Evolutionary conservation across 257 asterid genomes (phyloP).

Genomic region (Vinca minor): DNA sequence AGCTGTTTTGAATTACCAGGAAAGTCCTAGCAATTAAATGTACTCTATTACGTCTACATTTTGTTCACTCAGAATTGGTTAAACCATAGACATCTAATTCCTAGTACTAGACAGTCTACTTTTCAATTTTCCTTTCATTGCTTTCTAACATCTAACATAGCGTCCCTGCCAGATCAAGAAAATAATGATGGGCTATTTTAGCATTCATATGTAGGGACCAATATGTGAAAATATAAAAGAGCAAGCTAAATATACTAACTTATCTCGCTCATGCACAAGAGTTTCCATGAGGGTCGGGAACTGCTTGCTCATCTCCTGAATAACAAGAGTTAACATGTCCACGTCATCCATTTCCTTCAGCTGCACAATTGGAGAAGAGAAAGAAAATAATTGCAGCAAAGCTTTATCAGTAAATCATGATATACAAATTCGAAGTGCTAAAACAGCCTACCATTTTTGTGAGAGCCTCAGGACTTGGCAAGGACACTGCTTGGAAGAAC

Average conservation of each 20-base stretch:
- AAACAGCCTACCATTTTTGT: conserved; percentile 45
- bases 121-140: neutral
- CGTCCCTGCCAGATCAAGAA: neutral
- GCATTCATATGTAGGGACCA: neutral
- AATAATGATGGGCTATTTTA: neutral
- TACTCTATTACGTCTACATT: neutral
- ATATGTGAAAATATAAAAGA: neutral
- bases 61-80: neutral
- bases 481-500: conserved; percentile 74
- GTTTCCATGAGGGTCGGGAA: conserved; percentile 94
- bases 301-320: conserved; percentile 91
- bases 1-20: neutral
- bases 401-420: neutral
- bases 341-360: conserved; percentile 92
- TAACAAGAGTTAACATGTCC: conserved; percentile 80
- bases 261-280: conserved; percentile 88
- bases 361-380: conserved; percentile 37
- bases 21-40: neutral
- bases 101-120: too few relatives aligned
- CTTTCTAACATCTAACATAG: neutral
- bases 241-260: conserved; percentile 36
- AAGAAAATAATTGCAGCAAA: neutral
- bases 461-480: conserved; percentile 66
- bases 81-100: neutral
- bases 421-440: conserved; percentile 15